phyloP scores from a whole-genome alignment of 148 eudicot genomes.

The Chenopodium album region DNA sequence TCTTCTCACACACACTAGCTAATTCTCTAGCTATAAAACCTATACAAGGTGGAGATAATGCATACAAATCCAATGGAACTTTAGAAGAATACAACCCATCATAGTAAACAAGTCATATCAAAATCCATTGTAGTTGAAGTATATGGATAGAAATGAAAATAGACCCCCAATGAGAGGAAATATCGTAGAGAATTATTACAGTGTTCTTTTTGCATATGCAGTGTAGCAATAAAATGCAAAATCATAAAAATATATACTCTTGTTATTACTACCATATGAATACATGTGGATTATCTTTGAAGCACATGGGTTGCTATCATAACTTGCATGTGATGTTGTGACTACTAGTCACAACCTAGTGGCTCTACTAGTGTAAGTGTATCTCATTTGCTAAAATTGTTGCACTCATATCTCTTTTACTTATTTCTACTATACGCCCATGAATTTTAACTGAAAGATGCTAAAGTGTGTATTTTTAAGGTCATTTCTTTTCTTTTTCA shows the following conservation, averaged over 20 bases:
- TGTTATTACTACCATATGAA: background rate
- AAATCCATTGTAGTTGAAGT: background rate
- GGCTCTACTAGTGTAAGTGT: background rate
- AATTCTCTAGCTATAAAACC: no score
- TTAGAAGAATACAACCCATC: slow-evolving; percentile 7
- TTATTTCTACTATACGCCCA: background rate
- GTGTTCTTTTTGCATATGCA: background rate
- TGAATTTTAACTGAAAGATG: slow-evolving; percentile 10
- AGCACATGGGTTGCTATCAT: slow-evolving; percentile 28
- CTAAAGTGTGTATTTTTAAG: slow-evolving; percentile 7
- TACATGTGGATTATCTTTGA: slow-evolving; percentile 25
- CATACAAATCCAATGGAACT: background rate
- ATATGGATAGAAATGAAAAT: background rate
- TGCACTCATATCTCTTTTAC: background rate
- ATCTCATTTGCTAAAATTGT: background rate
- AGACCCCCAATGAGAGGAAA: background rate
- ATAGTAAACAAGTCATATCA: slow-evolving; percentile 9
- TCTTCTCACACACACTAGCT: background rate
- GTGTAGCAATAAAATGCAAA: background rate
- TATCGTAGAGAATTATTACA: slow-evolving; percentile 1
- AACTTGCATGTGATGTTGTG: slow-evolving; percentile 25
- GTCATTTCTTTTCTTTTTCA: background rate
- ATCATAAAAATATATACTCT: background rate
- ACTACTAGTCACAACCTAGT: background rate
- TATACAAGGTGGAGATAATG: no score